Conservation (phyloP, 495 filamentous ascomycete species). For the Recurvomyces mirabilis region DNA sequence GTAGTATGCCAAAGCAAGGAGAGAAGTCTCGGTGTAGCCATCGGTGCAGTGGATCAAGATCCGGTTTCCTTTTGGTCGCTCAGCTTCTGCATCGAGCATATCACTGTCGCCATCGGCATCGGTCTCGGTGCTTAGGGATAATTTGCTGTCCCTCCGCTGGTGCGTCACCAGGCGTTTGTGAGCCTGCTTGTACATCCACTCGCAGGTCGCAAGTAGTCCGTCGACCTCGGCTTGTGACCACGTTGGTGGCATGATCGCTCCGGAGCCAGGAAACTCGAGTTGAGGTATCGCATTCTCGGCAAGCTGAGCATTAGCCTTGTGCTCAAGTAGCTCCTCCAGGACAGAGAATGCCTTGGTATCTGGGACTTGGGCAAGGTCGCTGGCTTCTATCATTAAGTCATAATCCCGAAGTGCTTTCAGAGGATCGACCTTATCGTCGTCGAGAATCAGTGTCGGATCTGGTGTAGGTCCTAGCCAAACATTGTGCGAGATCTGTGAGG, state of each 20-base stretch:
- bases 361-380: slow-evolving; percentile 62
- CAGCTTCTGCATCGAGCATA: slow-evolving; percentile 23
- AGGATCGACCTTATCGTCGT: slow-evolving; percentile 18
- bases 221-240: slow-evolving; percentile 71
- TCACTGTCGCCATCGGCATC: slow-evolving; percentile 49
- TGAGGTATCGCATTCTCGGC: slow-evolving; percentile 41
- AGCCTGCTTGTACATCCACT: slow-evolving; percentile 65
- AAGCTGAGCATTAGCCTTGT: slow-evolving; percentile 6
- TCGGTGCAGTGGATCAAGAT: slow-evolving; percentile 88
- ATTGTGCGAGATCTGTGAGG: slow-evolving; percentile 76
- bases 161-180: slow-evolving; percentile 47
- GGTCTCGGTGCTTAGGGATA: slow-evolving; percentile 12
- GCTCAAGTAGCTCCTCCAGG: slow-evolving; percentile 44
- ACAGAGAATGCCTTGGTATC: slow-evolving; percentile 43
- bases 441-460: slow-evolving; percentile 41
- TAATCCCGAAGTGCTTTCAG: slow-evolving; percentile 33
- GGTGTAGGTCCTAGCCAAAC: slow-evolving; percentile 87
- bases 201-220: slow-evolving; percentile 70
- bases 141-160: slow-evolving; percentile 17
- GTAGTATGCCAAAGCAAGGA: slow-evolving; percentile 78
- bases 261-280: slow-evolving; percentile 85
- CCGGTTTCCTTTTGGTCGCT: not conserved
- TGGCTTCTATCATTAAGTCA: slow-evolving; percentile 77
- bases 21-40: slow-evolving; percentile 88
- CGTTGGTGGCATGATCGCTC: slow-evolving; percentile 71